phyloP scores from a whole-genome alignment of 257 asterid genomes.

The Cordia subcordata region DNA sequence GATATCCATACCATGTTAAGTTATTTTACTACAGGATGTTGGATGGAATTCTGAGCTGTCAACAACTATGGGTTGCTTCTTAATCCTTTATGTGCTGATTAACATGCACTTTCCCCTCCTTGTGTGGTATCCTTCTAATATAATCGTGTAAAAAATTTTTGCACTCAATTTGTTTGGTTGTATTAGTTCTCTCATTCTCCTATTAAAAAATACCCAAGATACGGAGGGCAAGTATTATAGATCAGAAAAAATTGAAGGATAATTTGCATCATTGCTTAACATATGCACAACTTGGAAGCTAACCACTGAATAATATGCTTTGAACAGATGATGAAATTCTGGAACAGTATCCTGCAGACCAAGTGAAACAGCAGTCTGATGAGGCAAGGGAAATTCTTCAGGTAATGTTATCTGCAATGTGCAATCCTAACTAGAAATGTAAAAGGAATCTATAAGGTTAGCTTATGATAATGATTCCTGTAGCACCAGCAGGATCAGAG shows the following conservation, averaged over 20 bases:
- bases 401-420: constrained; percentile 34
- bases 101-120: background rate
- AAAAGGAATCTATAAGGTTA: constrained; percentile 8
- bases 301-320: constrained; percentile 10
- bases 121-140: background rate
- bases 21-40: too few species aligned
- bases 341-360: constrained; percentile 45
- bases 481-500: constrained; percentile 31
- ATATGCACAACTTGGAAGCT: constrained; percentile 14
- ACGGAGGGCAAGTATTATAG: too few species aligned
- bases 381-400: constrained; percentile 39
- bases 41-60: too few species aligned
- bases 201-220: too few species aligned
- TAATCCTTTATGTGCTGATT: background rate
- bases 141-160: background rate
- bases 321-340: constrained; percentile 58
- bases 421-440: background rate
- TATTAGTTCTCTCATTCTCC: too few species aligned
- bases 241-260: background rate
- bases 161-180: background rate
- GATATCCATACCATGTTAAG: too few species aligned
- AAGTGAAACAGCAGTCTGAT: constrained; percentile 36
- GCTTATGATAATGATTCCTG: constrained; percentile 14
- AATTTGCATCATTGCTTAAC: background rate
- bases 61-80: too few species aligned